These are phyloP conservation scores for Coleophoma cylindrospora DNA, from an alignment of 2,329 filamentous ascomycete genomes.

Conservation along the genomic window DNA sequence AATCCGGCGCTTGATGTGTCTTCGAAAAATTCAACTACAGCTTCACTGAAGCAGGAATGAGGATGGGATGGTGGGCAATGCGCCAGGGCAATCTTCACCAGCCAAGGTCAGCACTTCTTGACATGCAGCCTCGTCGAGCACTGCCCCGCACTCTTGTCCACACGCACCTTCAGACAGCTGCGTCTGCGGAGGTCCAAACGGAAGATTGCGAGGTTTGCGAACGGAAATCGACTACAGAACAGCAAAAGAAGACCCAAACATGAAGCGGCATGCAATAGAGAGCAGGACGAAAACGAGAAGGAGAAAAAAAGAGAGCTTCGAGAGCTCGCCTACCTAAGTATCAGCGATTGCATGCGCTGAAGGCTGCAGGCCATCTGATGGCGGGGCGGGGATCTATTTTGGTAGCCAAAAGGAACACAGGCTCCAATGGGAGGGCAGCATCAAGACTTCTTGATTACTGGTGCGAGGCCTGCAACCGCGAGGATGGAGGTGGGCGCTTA, in stretches of 20 bases:
- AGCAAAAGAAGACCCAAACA: too few species aligned
- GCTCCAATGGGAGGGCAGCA: conserved; percentile 10
- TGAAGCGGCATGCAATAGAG: not conserved
- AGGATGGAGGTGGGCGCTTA: conserved; percentile 15
- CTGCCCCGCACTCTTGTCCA: not conserved
- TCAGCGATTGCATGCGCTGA: not conserved
- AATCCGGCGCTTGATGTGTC: not conserved
- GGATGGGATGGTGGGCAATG: too few species aligned
- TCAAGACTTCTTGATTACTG: not conserved
- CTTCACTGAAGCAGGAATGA: not conserved
- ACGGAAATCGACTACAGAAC: too few species aligned
- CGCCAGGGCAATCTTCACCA: too few species aligned
- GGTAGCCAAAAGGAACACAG: conserved; percentile 1
- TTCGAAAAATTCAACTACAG: not conserved
- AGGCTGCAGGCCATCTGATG: conserved; percentile 3
- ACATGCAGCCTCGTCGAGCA: conserved; percentile 2
- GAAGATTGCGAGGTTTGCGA: not conserved
- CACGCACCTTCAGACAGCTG: too few species aligned
- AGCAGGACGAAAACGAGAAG: not conserved
- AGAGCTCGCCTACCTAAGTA: not conserved
- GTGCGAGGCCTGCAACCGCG: not conserved
- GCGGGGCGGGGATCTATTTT: conserved; percentile 21
- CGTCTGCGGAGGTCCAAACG: too few species aligned
- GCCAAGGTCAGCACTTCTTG: not conserved
- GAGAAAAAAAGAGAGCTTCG: not conserved